phyloP scores from a whole-genome alignment of 2,329 filamentous ascomycete genomes.

The Atkinsonella texensis region DNA sequence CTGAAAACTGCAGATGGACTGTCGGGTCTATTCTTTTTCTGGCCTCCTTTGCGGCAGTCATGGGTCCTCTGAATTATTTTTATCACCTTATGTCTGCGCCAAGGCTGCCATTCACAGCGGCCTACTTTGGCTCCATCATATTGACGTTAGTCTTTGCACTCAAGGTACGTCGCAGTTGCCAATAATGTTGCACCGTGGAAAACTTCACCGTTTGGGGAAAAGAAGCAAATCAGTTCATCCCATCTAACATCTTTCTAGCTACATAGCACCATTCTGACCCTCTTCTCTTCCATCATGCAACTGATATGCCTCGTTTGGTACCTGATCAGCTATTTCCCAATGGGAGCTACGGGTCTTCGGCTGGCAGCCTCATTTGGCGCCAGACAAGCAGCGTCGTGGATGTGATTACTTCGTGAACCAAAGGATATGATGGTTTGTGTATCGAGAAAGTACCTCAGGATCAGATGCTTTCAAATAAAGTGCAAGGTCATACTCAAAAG shows the following conservation, averaged over 20 bases:
- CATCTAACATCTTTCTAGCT: constrained; percentile 41
- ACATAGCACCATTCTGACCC: constrained; percentile 70
- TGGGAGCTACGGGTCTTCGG: constrained; percentile 81
- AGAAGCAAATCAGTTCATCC: neutral
- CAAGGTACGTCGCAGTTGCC: constrained; percentile 50
- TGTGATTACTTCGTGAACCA: constrained; percentile 41
- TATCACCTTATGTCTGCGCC: constrained; percentile 75
- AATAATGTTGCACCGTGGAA: too few species aligned
- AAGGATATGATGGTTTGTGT: neutral
- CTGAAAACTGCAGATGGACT: constrained; percentile 59
- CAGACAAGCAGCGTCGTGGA: constrained; percentile 75
- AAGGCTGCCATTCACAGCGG: constrained; percentile 81
- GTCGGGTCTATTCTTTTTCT: constrained; percentile 86
- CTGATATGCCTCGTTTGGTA: constrained; percentile 82
- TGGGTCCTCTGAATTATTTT: constrained; percentile 76
- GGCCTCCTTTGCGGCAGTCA: constrained; percentile 83
- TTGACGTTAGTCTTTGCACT: constrained; percentile 87
- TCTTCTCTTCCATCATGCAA: constrained; percentile 75
- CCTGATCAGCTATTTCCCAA: constrained; percentile 92
- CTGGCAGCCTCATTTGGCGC: constrained; percentile 80
- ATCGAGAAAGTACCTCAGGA: neutral
- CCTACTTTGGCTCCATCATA: constrained; percentile 87
- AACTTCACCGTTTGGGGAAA: too few species aligned
- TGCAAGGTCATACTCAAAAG: neutral
- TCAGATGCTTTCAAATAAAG: neutral